phyloP scores from a whole-genome alignment of 257 asterid genomes.

The Leonotis leonurus region DNA sequence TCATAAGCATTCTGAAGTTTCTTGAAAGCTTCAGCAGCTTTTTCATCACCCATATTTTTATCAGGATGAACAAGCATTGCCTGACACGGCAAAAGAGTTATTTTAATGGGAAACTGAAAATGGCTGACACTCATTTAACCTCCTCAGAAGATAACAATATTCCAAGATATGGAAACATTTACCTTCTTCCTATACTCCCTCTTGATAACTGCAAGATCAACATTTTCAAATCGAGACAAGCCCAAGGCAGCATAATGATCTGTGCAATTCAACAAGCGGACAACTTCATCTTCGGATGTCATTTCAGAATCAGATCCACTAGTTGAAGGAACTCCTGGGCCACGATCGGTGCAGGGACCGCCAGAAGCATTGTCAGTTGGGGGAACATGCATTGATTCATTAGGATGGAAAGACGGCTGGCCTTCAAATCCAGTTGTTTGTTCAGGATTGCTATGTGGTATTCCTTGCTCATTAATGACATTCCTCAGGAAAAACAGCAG shows the following conservation, averaged over 20 bases:
- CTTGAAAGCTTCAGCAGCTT: conserved; percentile 95
- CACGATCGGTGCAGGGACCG: too few relatives aligned
- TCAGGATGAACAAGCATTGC: conserved; percentile 99
- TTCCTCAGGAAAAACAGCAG: conserved; percentile 61
- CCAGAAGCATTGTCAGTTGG: too few relatives aligned
- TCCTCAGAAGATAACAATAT: background rate
- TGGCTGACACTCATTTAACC: conserved; percentile 7
- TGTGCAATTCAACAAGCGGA: conserved; percentile 60
- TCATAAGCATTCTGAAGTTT: conserved; percentile 98
- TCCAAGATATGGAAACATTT: conserved; percentile 9
- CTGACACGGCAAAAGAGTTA: conserved; percentile 43
- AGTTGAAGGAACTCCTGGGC: conserved; percentile 73
- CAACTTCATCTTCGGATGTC: conserved; percentile 81
- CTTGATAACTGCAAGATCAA: conserved; percentile 66
- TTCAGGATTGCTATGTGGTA: conserved; percentile 45
- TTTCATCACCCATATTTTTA: conserved; percentile 95
- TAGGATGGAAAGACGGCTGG: conserved; percentile 35
- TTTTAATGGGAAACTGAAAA: conserved; percentile 9
- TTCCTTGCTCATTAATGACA: conserved; percentile 49
- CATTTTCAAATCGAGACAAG: conserved; percentile 56
- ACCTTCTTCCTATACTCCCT: conserved; percentile 91
- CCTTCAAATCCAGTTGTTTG: conserved; percentile 54
- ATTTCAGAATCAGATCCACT: conserved; percentile 68
- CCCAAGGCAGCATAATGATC: conserved; percentile 92
- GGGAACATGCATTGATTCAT: conserved; percentile 43